Conservation (phyloP, 108 stramenopile species). For the Pseudonitzschia pungens region DNA sequence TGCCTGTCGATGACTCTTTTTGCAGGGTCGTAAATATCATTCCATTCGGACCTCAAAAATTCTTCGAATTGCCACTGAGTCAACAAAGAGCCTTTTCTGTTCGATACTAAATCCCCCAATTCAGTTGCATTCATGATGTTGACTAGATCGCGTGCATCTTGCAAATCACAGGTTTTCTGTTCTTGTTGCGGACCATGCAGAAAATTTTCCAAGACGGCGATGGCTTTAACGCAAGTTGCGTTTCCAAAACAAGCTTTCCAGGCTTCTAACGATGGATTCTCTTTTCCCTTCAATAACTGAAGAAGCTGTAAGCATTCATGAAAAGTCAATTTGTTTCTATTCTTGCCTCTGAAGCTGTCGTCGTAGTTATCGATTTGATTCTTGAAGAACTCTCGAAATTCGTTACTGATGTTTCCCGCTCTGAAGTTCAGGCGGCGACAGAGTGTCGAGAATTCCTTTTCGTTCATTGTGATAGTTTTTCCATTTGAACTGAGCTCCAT, state of each 20-base stretch:
- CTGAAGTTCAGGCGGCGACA: neutral
- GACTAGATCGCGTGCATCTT: conserved; percentile 2
- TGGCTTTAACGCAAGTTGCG: neutral
- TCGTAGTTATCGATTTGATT: neutral
- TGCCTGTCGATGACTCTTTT: conserved; percentile 25
- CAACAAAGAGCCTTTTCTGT: neutral
- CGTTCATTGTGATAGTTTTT: neutral
- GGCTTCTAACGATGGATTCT: neutral
- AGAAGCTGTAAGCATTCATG: conserved; percentile 2
- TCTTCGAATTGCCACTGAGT: conserved; percentile 43
- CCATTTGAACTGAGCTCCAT: neutral
- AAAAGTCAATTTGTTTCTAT: neutral
- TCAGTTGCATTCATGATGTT: conserved; percentile 12
- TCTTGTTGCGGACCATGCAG: conserved; percentile 4
- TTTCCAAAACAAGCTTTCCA: conserved; percentile 3
- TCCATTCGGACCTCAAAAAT: conserved; percentile 48
- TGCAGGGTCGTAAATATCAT: conserved; percentile 64
- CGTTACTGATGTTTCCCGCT: neutral
- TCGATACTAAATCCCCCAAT: neutral
- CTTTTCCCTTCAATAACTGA: neutral
- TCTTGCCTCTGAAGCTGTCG: neutral
- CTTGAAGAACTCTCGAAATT: conserved; percentile 1
- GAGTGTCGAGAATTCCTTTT: neutral
- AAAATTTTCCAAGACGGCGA: neutral
- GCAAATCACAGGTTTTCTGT: neutral